Evolutionary conservation across 2,329 filamentous ascomycete genomes (phyloP).

Genomic region (Cercospora sp.): DNA sequence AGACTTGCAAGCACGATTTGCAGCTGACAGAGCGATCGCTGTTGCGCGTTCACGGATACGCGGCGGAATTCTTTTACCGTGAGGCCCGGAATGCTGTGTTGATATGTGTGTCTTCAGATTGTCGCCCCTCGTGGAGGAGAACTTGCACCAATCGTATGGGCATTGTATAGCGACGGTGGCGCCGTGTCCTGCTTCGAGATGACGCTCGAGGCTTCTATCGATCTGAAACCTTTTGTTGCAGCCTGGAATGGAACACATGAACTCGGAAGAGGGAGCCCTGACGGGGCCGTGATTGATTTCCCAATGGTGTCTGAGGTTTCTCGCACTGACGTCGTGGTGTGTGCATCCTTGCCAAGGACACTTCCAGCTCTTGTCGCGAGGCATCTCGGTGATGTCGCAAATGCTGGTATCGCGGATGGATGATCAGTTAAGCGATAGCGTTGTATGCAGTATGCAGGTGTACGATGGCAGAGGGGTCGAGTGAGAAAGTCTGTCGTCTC

Average conservation of each 20-base stretch:
- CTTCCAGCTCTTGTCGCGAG: not conserved
- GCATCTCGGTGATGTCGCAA: not conserved
- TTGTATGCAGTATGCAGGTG: not conserved
- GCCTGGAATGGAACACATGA: not conserved
- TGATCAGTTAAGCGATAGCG: not conserved
- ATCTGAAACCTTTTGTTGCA: not conserved
- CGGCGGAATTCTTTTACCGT: not conserved
- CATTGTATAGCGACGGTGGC: not conserved
- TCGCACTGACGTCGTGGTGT: not conserved
- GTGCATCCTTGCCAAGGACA: not conserved
- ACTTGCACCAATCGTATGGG: slow-evolving; percentile 1
- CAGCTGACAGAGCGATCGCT: not conserved
- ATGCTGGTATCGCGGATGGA: not conserved
- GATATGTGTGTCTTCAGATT: not conserved
- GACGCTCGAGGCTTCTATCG: not conserved
- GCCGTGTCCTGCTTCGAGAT: not conserved
- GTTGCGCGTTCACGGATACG: not conserved
- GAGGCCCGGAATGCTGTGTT: slow-evolving; percentile 1
- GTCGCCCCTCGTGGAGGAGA: not conserved
- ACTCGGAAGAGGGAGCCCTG: not conserved
- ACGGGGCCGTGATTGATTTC: not conserved
- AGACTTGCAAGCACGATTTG: not conserved
- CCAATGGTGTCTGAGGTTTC: not conserved
- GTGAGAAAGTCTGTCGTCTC: not conserved
- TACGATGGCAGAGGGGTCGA: not conserved